Conservation (phyloP, 148 eudicot species). For the Camellia granthamiana region DNA sequence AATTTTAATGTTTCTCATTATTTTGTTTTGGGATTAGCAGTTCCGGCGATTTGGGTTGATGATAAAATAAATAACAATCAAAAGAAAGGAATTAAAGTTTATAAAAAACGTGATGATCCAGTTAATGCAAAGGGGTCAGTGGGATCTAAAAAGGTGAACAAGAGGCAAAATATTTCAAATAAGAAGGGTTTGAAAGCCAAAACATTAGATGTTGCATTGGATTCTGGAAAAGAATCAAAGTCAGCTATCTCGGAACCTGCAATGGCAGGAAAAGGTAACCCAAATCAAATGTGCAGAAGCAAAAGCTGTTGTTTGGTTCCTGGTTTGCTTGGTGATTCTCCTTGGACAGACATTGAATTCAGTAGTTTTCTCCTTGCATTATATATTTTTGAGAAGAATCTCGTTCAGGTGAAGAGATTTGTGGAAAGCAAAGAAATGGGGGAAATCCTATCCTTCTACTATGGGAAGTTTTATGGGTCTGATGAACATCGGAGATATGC, state of each 20-base stretch:
- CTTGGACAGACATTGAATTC: constrained; percentile 23
- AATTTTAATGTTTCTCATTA: not conserved
- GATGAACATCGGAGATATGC: constrained; percentile 23
- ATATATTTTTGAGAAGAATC: constrained; percentile 22
- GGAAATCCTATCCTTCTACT: constrained; percentile 27
- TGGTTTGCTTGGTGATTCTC: not conserved
- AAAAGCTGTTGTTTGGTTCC: not conserved
- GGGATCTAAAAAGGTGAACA: not conserved
- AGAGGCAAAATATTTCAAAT: not conserved
- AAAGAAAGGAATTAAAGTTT: not conserved
- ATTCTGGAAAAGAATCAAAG: not conserved
- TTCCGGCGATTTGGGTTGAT: constrained; percentile 26
- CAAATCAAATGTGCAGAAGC: not conserved
- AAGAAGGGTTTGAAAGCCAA: constrained; percentile 15
- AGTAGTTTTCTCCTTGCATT: constrained; percentile 21
- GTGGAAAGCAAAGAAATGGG: constrained; percentile 22
- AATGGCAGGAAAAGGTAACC: not conserved
- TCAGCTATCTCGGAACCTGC: not conserved
- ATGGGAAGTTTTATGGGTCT: constrained; percentile 28
- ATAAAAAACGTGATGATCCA: not conserved
- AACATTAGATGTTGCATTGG: not conserved
- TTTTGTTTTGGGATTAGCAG: constrained; percentile 21
- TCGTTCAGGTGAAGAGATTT: constrained; percentile 22
- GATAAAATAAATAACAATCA: not conserved
- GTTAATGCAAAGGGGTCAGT: not conserved